Conservation (phyloP, 352 stramenopile species). For the Peronospora destructor region DNA sequence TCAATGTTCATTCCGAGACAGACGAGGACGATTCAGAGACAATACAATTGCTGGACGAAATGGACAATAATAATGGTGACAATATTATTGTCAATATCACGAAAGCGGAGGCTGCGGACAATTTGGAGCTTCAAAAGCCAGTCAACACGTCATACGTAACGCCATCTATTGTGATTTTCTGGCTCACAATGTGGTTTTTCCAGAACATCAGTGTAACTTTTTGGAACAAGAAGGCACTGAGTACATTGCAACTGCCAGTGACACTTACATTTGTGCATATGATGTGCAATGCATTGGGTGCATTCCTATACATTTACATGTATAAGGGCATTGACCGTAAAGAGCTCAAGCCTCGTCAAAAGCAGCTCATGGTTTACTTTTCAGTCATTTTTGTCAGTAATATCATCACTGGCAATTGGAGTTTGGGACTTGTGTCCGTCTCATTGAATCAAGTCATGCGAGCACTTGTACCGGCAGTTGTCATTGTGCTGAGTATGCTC, state of each 20-base stretch:
- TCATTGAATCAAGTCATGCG: slow-evolving; percentile 94
- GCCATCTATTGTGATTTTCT: slow-evolving; percentile 61
- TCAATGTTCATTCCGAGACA: slow-evolving; percentile 15
- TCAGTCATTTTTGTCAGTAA: slow-evolving; percentile 92
- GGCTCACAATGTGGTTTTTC: slow-evolving; percentile 81
- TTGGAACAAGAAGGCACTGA: slow-evolving; percentile 92
- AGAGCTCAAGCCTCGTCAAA: slow-evolving; percentile 48
- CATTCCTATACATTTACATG: slow-evolving; percentile 66
- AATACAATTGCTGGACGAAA: slow-evolving; percentile 20
- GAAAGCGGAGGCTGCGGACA: slow-evolving; percentile 1
- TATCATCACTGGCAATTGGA: slow-evolving; percentile 93
- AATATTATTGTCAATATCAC: slow-evolving; percentile 1
- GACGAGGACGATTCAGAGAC: slow-evolving; percentile 22
- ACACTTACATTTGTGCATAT: slow-evolving; percentile 92
- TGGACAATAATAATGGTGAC: slow-evolving; percentile 1
- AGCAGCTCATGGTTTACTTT: slow-evolving; percentile 82
- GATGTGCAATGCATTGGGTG: slow-evolving; percentile 88
- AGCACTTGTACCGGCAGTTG: slow-evolving; percentile 72
- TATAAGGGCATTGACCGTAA: slow-evolving; percentile 67
- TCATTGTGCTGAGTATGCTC: slow-evolving; percentile 75
- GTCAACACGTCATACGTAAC: slow-evolving; percentile 65
- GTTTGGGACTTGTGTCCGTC: slow-evolving; percentile 87
- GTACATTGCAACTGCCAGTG: slow-evolving; percentile 52
- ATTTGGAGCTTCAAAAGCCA: slow-evolving; percentile 5
- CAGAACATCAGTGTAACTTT: slow-evolving; percentile 93